Conservation (phyloP, 306 rosid species). For the Begonia fuchsioides region DNA sequence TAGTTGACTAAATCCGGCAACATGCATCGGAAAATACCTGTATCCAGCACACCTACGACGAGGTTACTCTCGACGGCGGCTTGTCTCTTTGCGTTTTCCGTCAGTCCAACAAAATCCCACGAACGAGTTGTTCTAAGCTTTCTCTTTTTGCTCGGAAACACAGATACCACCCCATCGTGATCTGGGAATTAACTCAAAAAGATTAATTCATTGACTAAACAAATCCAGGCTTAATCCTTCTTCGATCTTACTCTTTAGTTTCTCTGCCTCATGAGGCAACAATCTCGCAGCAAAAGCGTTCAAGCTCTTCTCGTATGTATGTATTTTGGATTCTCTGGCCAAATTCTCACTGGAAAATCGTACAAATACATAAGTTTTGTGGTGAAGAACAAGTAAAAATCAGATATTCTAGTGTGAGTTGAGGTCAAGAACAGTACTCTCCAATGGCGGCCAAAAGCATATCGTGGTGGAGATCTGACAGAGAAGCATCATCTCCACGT, state of each 20-base stretch:
- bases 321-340: conserved; percentile 49
- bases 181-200: conserved; percentile 15
- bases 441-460: conserved; percentile 39
- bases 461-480: conserved; percentile 32
- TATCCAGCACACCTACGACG: conserved; percentile 55
- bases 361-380: background rate
- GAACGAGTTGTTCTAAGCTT: conserved; percentile 61
- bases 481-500: conserved; percentile 15
- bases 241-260: conserved; percentile 21
- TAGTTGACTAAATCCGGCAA: no score
- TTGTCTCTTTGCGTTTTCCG: conserved; percentile 13
- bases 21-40: conserved; percentile 8
- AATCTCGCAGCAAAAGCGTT: conserved; percentile 73
- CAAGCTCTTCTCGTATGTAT: conserved; percentile 63
- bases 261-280: conserved; percentile 64
- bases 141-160: conserved; percentile 37
- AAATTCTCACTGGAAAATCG: conserved; percentile 22
- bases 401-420: no score
- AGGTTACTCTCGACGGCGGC: conserved; percentile 31
- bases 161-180: conserved; percentile 43
- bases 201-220: background rate
- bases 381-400: no score
- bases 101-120: conserved; percentile 68
- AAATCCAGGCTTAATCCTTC: background rate
- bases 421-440: conserved; percentile 27